phyloP scores from a whole-genome alignment of 768 basidiomycete genomes.

The Termitomyces sp. region DNA sequence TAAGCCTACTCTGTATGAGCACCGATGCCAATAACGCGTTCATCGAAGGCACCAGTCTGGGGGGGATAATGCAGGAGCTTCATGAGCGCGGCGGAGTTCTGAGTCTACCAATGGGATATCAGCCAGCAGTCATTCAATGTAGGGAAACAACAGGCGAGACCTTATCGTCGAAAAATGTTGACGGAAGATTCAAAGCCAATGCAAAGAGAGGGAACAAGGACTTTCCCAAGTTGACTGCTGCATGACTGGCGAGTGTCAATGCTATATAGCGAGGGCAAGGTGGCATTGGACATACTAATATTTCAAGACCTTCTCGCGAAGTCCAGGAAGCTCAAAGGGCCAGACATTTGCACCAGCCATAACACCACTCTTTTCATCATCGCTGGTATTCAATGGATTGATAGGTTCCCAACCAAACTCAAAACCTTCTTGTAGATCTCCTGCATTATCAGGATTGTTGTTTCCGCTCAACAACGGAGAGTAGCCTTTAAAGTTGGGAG shows the following conservation, averaged over 20 bases:
- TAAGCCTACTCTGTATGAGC: conserved; percentile 67
- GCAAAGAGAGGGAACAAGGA: conserved; percentile 84
- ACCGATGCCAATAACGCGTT: conserved; percentile 68
- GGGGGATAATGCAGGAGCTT: conserved; percentile 76
- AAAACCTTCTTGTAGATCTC: conserved; percentile 91
- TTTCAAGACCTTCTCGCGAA: conserved; percentile 53
- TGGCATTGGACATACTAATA: conserved; percentile 58
- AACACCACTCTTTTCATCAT: conserved; percentile 41
- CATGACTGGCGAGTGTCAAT: conserved; percentile 29
- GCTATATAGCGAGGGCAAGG: neutral
- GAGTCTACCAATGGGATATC: conserved; percentile 47
- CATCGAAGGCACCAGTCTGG: conserved; percentile 45
- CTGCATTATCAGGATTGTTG: conserved; percentile 71
- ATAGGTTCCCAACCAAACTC: conserved; percentile 75
- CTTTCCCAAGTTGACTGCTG: conserved; percentile 46
- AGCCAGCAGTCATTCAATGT: neutral
- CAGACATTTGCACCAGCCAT: conserved; percentile 79
- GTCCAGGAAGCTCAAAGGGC: conserved; percentile 63
- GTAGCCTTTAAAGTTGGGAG: conserved; percentile 76
- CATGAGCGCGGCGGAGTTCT: conserved; percentile 80
- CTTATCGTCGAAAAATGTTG: conserved; percentile 82
- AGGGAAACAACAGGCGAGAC: conserved; percentile 28
- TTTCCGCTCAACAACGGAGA: conserved; percentile 69
- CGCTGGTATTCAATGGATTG: conserved; percentile 24
- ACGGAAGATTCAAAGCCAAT: conserved; percentile 70